Base-by-base conservation (phyloP, 805 yeast genomes). In the Tetrapisispora iriomotensis region DNA sequence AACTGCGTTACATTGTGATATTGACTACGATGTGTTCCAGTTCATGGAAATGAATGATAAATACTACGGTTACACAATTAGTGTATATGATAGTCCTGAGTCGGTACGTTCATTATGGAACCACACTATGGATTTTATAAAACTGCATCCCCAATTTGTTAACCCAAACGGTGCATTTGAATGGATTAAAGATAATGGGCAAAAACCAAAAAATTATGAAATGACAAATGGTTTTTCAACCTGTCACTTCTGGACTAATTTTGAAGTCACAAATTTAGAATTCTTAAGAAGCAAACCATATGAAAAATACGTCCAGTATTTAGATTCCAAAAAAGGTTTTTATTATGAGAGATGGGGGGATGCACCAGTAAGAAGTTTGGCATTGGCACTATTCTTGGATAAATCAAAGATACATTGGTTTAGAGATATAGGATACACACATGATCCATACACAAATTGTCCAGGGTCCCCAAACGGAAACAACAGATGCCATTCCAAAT, bases 331-430 rank as follows among this genome's bases (percentile, higher is more conserved):
- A 1, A 92, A 94, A 15, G 90, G 90, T 4, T 85, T 85, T 52
- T 86, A 83, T 58, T 86, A 86, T 51, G 95, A 87, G 58, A 63
- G 95, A 41, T 85, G 95, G 95, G 95, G 95, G 3, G 95, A 85
- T 64, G 95, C 94, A 0, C 95, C 95, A 0, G 92, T 85, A 1
- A 92, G 84, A 56, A 75, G 87, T 3, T 52, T 86, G 32, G 95
- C 90, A 0, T 60, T 84, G 26, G 74, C 76, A 7, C 54, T 84
- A 37, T 82, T 86, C 54, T 83, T 79, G 7, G 86, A 81, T 49
- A 79, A 74, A 48, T 57, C 65, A 8, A 68, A 72, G 39, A 69
- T 86, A 27, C 95, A 86, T 54, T 86, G 94, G 92, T 87, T 87
- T 56, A 71, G 85, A 54, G 94, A 83, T 51, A 78, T 84, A 38